Evolutionary conservation across 2,329 filamentous ascomycete species (phyloP).

Genomic region (Trichophaea hybrida): DNA sequence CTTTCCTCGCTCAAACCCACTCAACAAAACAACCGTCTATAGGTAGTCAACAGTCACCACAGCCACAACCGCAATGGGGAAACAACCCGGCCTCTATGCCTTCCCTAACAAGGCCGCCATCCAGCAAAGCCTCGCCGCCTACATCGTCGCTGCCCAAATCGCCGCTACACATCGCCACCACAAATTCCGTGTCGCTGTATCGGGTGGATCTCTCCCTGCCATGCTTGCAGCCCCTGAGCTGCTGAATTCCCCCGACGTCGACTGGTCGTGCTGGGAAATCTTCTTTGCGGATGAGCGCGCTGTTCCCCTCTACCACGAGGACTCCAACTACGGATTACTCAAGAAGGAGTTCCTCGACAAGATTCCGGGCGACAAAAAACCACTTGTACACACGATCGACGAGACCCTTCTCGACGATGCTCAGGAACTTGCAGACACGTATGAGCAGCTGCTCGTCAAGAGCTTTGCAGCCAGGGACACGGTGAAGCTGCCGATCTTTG

Average conservation of each 20-base stretch:
- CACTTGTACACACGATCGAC: slow-evolving; percentile 54
- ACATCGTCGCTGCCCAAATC: slow-evolving; percentile 69
- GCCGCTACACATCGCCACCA: slow-evolving; percentile 65
- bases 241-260: slow-evolving; percentile 37
- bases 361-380: slow-evolving; percentile 46
- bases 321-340: slow-evolving; percentile 86
- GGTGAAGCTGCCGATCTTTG: slow-evolving; percentile 87
- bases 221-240: slow-evolving; percentile 55
- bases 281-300: slow-evolving; percentile 98
- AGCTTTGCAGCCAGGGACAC: slow-evolving; percentile 86
- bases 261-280: slow-evolving; percentile 86
- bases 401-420: slow-evolving; percentile 47
- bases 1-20: background rate
- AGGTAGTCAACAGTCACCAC: background rate
- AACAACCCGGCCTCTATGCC: slow-evolving; percentile 48
- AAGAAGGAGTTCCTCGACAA: slow-evolving; percentile 81
- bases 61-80: slow-evolving; percentile 5
- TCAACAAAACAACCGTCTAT: background rate
- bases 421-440: slow-evolving; percentile 84
- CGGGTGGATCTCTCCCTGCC: slow-evolving; percentile 82
- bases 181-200: slow-evolving; percentile 81
- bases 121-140: slow-evolving; percentile 62
- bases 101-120: slow-evolving; percentile 58
- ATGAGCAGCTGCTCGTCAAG: slow-evolving; percentile 73
- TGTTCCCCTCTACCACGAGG: slow-evolving; percentile 76